Conservation (phyloP, 2,329 filamentous ascomycete genomes). For the Hymenoscyphus occultus region DNA sequence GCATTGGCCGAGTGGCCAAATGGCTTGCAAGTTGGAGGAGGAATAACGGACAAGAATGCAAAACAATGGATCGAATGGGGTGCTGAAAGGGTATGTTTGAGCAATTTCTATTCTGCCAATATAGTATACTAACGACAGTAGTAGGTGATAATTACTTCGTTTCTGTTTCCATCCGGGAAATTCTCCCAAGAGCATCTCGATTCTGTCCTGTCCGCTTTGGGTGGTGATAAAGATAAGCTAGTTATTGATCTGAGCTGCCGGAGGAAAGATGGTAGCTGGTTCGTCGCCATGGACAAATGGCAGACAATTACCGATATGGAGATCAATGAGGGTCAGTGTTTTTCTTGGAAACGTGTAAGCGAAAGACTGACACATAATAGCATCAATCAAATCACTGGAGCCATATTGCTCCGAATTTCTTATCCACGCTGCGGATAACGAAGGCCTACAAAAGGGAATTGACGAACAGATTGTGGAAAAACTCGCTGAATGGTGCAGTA, state of each 20-base stretch:
- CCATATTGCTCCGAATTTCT: conserved; percentile 96
- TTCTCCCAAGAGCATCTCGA: conserved; percentile 78
- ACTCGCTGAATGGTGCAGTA: conserved; percentile 80
- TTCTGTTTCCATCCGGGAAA: conserved; percentile 78
- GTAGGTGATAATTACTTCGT: conserved; percentile 96
- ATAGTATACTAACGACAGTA: conserved; percentile 22
- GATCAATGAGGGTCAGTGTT: conserved; percentile 69
- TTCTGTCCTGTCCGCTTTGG: conserved; percentile 69
- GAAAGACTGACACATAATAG: conserved; percentile 45
- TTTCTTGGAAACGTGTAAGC: conserved; percentile 1
- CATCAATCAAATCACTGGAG: conserved; percentile 75
- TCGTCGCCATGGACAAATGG: conserved; percentile 99
- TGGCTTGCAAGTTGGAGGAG: conserved; percentile 87
- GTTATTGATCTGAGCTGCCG: conserved; percentile 96
- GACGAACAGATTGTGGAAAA: conserved; percentile 78
- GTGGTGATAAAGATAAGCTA: conserved; percentile 72
- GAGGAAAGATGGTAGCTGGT: conserved; percentile 71
- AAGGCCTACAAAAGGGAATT: conserved; percentile 87
- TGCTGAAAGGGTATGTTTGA: conserved; percentile 72
- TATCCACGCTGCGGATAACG: conserved; percentile 95
- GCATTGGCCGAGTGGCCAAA: conserved; percentile 76
- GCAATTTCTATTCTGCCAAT: background rate
- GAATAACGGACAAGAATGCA: conserved; percentile 84
- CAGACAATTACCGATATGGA: conserved; percentile 97
- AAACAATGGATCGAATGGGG: conserved; percentile 81